Evolutionary conservation across 2,329 filamentous ascomycete species (phyloP).

Genomic region (Aspergillus pseudotamarii): DNA sequence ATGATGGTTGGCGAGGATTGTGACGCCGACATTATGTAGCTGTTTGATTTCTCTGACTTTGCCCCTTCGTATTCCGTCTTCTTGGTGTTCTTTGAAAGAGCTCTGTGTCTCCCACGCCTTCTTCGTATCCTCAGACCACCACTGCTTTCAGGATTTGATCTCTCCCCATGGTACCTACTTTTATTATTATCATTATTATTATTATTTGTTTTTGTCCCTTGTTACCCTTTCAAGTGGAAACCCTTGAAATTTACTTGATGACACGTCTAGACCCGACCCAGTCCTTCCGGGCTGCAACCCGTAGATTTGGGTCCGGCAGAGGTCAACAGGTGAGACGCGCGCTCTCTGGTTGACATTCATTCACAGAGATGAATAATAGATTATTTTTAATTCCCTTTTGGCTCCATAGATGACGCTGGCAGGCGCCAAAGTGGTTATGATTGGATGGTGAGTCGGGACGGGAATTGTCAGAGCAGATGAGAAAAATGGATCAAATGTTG

Average conservation of each 20-base stretch:
- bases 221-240: background rate
- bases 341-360: background rate
- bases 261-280: conserved; percentile 11
- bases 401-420: conserved; percentile 7
- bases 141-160: background rate
- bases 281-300: conserved; percentile 18
- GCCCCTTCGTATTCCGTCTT: background rate
- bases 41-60: background rate
- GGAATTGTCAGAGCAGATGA: too few relatives aligned
- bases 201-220: background rate
- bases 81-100: background rate
- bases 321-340: conserved; percentile 3
- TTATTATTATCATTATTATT: background rate
- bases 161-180: background rate
- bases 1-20: background rate
- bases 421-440: conserved; percentile 9
- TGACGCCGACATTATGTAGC: background rate
- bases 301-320: conserved; percentile 18
- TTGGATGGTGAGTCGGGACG: conserved; percentile 7
- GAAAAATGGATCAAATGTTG: background rate
- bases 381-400: conserved; percentile 6
- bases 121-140: background rate
- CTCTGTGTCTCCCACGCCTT: background rate
- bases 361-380: conserved; percentile 1
- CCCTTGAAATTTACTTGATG: background rate